Conservation (phyloP, 345 rosid species). For the Corchorus olitorius region DNA sequence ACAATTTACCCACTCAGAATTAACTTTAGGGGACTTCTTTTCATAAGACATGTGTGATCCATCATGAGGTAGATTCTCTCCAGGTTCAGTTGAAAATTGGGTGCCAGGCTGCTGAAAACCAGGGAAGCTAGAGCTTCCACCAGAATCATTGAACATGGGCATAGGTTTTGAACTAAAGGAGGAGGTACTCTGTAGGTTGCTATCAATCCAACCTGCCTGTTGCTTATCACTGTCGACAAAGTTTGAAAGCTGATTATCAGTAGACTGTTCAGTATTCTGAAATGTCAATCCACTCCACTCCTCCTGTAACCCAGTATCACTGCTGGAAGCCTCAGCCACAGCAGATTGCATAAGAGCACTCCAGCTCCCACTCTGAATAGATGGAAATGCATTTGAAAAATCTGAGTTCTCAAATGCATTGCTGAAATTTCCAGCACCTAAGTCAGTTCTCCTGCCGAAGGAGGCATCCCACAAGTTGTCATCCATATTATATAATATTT, state of each 20-base stretch:
- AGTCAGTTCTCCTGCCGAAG: conserved; percentile 38
- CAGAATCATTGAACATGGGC: conserved; percentile 30
- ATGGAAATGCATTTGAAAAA: conserved; percentile 51
- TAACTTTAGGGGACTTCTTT: conserved; percentile 33
- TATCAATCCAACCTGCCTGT: conserved; percentile 50
- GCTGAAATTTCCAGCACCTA: conserved; percentile 50
- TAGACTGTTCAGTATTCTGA: conserved; percentile 53
- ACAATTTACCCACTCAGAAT: conserved; percentile 47
- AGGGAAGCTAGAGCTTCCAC: conserved; percentile 41
- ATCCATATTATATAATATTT: conserved; percentile 69
- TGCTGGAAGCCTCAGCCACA: conserved; percentile 81
- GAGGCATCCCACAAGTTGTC: conserved; percentile 58
- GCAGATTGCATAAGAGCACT: conserved; percentile 97
- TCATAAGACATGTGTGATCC: conserved; percentile 37
- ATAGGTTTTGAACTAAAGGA: conserved; percentile 38
- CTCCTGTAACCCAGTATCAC: conserved; percentile 62
- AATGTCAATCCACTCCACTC: conserved; percentile 75
- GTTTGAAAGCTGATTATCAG: conserved; percentile 45
- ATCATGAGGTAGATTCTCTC: conserved; percentile 38
- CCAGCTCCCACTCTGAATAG: conserved; percentile 89
- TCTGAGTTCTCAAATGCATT: conserved; percentile 42
- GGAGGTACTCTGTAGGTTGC: conserved; percentile 46
- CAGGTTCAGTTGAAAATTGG: conserved; percentile 35
- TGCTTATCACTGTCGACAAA: conserved; percentile 49
- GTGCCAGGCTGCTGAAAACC: conserved; percentile 52